These are phyloP conservation scores for Terana coerulea DNA, from an alignment of 768 basidiomycete species.

Conservation along the genomic window DNA sequence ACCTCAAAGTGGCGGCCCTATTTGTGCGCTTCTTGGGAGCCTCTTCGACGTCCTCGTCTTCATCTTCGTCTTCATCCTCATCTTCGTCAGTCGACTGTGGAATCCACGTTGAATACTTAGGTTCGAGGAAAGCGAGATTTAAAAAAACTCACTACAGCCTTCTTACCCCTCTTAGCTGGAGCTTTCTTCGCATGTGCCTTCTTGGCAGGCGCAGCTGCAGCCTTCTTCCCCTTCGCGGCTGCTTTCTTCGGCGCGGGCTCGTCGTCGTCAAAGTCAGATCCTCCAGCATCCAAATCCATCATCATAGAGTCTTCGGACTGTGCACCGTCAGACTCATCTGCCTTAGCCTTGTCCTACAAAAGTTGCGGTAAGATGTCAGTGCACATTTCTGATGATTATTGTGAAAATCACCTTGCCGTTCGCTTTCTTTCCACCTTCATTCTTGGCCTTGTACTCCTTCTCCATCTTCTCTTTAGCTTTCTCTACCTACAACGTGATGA, in stretches of 20 bases:
- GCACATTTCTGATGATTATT: too few species aligned
- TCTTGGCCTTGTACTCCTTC: slow-evolving; percentile 54
- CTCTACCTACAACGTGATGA: slow-evolving; percentile 41
- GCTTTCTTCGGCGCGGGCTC: slow-evolving; percentile 42
- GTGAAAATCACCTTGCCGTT: background rate
- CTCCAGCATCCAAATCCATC: slow-evolving; percentile 59
- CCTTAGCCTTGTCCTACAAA: slow-evolving; percentile 44
- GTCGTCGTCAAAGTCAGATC: slow-evolving; percentile 50
- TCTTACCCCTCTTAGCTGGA: slow-evolving; percentile 48
- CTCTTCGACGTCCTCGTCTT: slow-evolving; percentile 50
- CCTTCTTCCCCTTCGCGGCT: slow-evolving; percentile 29
- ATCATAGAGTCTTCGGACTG: slow-evolving; percentile 66
- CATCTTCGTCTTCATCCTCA: slow-evolving; percentile 55
- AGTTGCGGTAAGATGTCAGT: background rate
- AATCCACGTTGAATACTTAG: background rate
- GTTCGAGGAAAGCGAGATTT: background rate
- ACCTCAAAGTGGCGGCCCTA: slow-evolving; percentile 67
- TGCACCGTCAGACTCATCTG: slow-evolving; percentile 54
- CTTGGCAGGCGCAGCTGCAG: slow-evolving; percentile 29
- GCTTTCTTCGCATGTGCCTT: slow-evolving; percentile 33
- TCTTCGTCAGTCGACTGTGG: slow-evolving; percentile 38
- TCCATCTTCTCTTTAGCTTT: slow-evolving; percentile 73
- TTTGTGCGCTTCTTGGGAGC: slow-evolving; percentile 52
- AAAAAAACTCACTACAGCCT: slow-evolving; percentile 30
- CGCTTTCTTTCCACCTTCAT: slow-evolving; percentile 8